Base-by-base conservation (phyloP, 352 stramenopile genomes). In the Globisporangium takayamanum region DNA sequence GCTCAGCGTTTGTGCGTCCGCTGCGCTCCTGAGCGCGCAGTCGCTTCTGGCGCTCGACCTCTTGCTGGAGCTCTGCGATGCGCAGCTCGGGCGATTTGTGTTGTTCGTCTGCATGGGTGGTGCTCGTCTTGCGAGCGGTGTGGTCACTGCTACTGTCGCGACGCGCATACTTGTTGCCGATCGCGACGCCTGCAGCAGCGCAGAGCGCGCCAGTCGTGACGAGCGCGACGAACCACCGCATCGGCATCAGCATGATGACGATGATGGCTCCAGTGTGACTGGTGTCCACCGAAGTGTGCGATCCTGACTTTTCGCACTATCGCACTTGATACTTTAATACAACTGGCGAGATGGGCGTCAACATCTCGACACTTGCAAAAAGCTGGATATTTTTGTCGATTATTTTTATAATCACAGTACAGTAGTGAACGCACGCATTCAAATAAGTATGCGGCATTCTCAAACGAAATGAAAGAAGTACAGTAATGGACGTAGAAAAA, bases 1-100 rank as follows among this genome's bases (percentile, higher is more conserved):
- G 70, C 56, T 94, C 81, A 46, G 80, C 84, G 26, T 73, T 89
- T 12, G 81, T 94, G 59, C 84, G 80, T 14, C 84, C 84, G 1
- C 61, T 73, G 44, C 84, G 81, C 64, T 94, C 84, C 56, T 92
- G 81, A 2, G 77, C 74, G 0, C 84, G 81, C 20, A 94, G 67
- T 56, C 76, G 72, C 60, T 84, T 90, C 64, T 90, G 78, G 4
- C 71, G 72, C 62, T 82, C 76, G 39, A 94, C 69, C 57, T 92
- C 84, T 28, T 73, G 66, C 55, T 87, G 68, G 47, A 92, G 56
- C 55, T 77, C 68, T 16, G 61, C 55, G 37, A 85, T 73, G 12
- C 76, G 56, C 33, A 72, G 37, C 56, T 87, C 72, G 44, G 63
- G 44, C 44, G 44, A 49, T 18, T 49, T 25, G 44, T 28, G 44